Percentiles rank a stretch among this genome's conserved stretches.
Evolutionary conservation across 352 stramenopile species (phyloP).

Genomic region (Hyaloperonospora brassicae): DNA sequence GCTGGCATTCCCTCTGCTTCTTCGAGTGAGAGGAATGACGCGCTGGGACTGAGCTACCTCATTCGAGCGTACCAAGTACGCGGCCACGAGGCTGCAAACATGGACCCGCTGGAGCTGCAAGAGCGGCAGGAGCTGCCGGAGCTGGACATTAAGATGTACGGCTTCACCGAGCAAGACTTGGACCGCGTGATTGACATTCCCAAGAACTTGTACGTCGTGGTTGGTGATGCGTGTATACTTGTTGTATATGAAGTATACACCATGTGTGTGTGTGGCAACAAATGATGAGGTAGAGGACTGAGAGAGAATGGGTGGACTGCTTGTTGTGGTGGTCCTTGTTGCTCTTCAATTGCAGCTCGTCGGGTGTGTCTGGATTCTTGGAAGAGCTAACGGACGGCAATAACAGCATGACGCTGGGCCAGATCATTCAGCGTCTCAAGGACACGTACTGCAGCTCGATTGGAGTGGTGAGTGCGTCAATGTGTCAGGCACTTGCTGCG

Average conservation of each 20-base stretch:
- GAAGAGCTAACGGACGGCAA: conserved; percentile 65
- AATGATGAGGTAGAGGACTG: not conserved
- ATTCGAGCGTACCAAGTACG: conserved; percentile 97
- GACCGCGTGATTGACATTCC: conserved; percentile 83
- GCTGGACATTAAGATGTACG: conserved; percentile 89
- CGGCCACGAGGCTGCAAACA: conserved; percentile 92
- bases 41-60: conserved; percentile 92
- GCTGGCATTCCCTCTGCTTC: conserved; percentile 23
- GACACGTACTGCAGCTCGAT: conserved; percentile 96
- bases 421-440: conserved; percentile 90
- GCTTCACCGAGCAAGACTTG: conserved; percentile 86
- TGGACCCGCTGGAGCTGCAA: conserved; percentile 94
- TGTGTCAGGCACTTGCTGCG: not conserved
- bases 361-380: conserved; percentile 85
- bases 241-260: conserved; percentile 8
- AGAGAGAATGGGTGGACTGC: conserved; percentile 5
- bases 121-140: conserved; percentile 57
- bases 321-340: too few relatives aligned
- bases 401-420: conserved; percentile 88
- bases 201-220: conserved; percentile 72
- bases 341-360: conserved; percentile 38
- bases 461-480: conserved; percentile 72
- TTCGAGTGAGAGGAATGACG: conserved; percentile 52
- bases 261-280: too few relatives aligned
- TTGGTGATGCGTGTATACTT: conserved; percentile 1